Evolutionary conservation across 768 basidiomycete species (phyloP).

Genomic region (Lactarius deliciosus): DNA sequence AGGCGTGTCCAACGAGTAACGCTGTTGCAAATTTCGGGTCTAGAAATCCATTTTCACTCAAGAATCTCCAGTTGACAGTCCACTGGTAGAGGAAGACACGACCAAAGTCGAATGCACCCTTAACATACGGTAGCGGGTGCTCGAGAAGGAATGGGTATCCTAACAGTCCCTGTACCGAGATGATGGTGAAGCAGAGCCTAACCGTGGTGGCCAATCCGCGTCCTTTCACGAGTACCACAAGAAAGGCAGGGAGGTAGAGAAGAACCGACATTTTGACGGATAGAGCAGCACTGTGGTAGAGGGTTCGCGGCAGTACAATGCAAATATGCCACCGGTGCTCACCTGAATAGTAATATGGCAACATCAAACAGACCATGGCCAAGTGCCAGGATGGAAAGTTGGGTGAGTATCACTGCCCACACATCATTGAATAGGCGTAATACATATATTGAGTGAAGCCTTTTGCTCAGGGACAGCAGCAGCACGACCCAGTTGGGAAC

Average conservation of each 20-base stretch:
- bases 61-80: constrained; percentile 97
- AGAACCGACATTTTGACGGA: constrained; percentile 95
- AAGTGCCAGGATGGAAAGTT: constrained; percentile 66
- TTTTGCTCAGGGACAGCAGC: constrained; percentile 82
- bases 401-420: constrained; percentile 70
- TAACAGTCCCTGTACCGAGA: constrained; percentile 56
- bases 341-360: constrained; percentile 76
- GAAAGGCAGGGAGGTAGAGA: constrained; percentile 84
- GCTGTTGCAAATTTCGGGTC: constrained; percentile 56
- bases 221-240: constrained; percentile 79
- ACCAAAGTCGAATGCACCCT: constrained; percentile 80
- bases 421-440: constrained; percentile 95
- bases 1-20: constrained; percentile 67
- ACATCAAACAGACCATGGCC: constrained; percentile 57
- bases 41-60: constrained; percentile 75
- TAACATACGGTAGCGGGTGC: constrained; percentile 63
- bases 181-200: constrained; percentile 48
- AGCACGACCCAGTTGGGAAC: constrained; percentile 72
- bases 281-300: constrained; percentile 59
- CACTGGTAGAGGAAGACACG: constrained; percentile 91
- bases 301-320: constrained; percentile 21
- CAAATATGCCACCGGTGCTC: constrained; percentile 30
- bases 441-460: constrained; percentile 90
- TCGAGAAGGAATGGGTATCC: constrained; percentile 69
- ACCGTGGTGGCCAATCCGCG: constrained; percentile 55